phyloP scores from a whole-genome alignment of 169 alveolate genomes.

The Amoebophrya sp. region DNA sequence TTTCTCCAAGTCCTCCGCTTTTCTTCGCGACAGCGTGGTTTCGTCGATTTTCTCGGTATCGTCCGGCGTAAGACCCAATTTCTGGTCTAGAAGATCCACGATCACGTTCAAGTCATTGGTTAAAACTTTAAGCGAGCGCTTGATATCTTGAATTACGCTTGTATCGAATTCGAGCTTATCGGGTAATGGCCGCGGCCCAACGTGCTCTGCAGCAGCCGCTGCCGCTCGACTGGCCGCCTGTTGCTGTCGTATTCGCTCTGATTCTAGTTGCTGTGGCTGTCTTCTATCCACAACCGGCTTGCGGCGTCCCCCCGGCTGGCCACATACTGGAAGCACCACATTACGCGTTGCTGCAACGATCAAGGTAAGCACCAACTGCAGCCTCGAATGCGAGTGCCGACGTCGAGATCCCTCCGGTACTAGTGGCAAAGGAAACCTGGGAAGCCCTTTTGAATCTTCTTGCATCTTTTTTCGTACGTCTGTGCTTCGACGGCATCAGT shows the following conservation, averaged over 20 bases:
- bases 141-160: not conserved
- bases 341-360: too few relatives aligned
- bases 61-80: not conserved
- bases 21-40: not conserved
- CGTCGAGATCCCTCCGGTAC: too few relatives aligned
- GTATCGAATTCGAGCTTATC: not conserved
- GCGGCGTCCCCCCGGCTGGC: not conserved
- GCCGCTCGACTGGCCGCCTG: not conserved
- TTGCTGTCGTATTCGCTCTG: not conserved
- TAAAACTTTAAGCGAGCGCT: not conserved
- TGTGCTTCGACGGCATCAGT: too few relatives aligned
- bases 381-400: too few relatives aligned
- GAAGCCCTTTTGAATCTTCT: too few relatives aligned
- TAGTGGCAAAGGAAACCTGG: too few relatives aligned
- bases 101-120: not conserved
- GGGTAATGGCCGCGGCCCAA: not conserved
- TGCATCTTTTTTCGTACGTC: too few relatives aligned
- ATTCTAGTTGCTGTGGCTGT: not conserved
- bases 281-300: not conserved
- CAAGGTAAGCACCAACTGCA: too few relatives aligned
- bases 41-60: not conserved
- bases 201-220: not conserved
- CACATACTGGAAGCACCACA: too few relatives aligned
- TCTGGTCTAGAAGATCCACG: constrained; percentile 15
- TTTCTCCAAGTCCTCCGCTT: not conserved